Evolutionary conservation across 805 yeast species (phyloP).

Genomic region (Candida chauliodis): DNA sequence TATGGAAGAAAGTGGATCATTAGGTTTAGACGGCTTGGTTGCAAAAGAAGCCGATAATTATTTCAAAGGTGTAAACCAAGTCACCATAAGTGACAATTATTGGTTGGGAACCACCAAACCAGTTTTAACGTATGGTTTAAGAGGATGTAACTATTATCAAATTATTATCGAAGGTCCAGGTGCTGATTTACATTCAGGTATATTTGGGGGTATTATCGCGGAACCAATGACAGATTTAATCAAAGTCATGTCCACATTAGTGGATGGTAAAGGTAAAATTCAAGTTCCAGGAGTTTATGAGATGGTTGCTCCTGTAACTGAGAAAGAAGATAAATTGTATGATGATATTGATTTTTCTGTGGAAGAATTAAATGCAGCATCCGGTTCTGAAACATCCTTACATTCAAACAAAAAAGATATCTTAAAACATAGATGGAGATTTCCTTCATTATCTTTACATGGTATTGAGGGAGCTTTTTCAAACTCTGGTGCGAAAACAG

Average conservation of each 20-base stretch:
- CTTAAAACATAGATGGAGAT: slow-evolving; percentile 98
- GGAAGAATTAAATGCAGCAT: slow-evolving; percentile 79
- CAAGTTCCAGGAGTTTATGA: slow-evolving; percentile 84
- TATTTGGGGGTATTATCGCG: slow-evolving; percentile 94
- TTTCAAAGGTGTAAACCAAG: slow-evolving; percentile 88
- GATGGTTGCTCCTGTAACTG: slow-evolving; percentile 93
- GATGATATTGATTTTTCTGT: slow-evolving; percentile 83
- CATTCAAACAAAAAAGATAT: slow-evolving; percentile 77
- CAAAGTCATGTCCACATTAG: slow-evolving; percentile 72
- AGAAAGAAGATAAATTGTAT: slow-evolving; percentile 71
- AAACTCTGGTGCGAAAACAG: slow-evolving; percentile 96
- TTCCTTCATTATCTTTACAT: slow-evolving; percentile 91
- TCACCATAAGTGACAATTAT: slow-evolving; percentile 94
- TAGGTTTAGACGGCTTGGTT: slow-evolving; percentile 84
- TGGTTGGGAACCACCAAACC: slow-evolving; percentile 99
- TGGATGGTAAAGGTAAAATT: slow-evolving; percentile 78
- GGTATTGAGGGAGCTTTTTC: slow-evolving; percentile 98
- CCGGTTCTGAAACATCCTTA: slow-evolving; percentile 83
- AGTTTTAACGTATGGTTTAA: slow-evolving; percentile 92
- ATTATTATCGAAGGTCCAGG: slow-evolving; percentile 82
- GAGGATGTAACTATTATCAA: slow-evolving; percentile 95
- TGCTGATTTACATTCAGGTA: slow-evolving; percentile 96
- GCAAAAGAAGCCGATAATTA: slow-evolving; percentile 72
- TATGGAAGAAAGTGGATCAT: slow-evolving; percentile 97
- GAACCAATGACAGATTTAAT: slow-evolving; percentile 96